These are phyloP conservation scores for Senna siamea DNA, from an alignment of 306 rosid genomes.

Conservation along the genomic window DNA sequence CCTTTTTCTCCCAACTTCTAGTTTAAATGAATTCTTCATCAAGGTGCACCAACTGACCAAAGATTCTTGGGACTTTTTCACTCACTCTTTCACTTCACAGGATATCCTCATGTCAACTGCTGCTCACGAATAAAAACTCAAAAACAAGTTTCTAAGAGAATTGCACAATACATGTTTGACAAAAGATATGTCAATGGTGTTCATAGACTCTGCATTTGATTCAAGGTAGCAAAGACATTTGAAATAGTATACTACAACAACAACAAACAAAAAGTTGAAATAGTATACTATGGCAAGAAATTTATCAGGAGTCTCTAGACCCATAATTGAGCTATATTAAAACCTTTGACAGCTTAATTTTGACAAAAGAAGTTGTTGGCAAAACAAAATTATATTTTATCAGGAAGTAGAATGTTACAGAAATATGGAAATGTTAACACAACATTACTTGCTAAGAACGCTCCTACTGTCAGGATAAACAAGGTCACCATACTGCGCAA, in stretches of 20 bases:
- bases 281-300: constrained; percentile 1
- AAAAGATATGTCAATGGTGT: constrained; percentile 1
- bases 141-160: neutral
- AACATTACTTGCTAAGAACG: constrained; percentile 73
- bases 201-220: constrained; percentile 2
- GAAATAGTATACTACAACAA: constrained; percentile 2
- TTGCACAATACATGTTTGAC: neutral
- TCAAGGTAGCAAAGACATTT: constrained; percentile 22
- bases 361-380: constrained; percentile 3
- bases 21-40: constrained; percentile 7
- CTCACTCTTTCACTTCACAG: neutral
- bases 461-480: constrained; percentile 79
- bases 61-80: constrained; percentile 6
- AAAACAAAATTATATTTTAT: neutral
- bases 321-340: constrained; percentile 12
- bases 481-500: constrained; percentile 85
- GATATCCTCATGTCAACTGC: constrained; percentile 2
- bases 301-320: constrained; percentile 12
- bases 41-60: neutral
- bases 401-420: neutral
- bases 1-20: neutral
- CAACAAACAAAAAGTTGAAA: too few species aligned
- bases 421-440: constrained; percentile 39
- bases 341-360: neutral
- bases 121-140: neutral